phyloP scores from a whole-genome alignment of 106 monocot genomes.

The Amphibolis antarctica region DNA sequence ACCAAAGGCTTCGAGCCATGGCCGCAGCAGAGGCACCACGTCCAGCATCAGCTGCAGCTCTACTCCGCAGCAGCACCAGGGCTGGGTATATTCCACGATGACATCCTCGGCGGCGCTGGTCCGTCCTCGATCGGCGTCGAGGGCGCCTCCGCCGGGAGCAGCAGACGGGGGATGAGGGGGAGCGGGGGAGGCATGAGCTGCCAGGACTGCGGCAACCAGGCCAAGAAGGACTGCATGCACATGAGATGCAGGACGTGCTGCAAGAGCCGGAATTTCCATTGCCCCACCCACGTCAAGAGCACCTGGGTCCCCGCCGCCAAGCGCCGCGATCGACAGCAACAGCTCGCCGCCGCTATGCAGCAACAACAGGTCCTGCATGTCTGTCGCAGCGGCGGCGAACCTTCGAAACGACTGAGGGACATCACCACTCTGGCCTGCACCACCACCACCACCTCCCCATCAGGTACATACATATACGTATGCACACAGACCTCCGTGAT shows the following conservation, averaged over 20 bases:
- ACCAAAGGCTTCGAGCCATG: constrained; percentile 66
- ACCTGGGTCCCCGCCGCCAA: constrained; percentile 91
- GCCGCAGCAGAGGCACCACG: constrained; percentile 52
- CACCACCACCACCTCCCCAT: constrained; percentile 34
- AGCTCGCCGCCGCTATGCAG: constrained; percentile 24
- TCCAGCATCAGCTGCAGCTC: constrained; percentile 16
- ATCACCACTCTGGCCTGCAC: constrained; percentile 16
- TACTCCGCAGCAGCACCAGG: constrained; percentile 16
- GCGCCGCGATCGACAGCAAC: constrained; percentile 88
- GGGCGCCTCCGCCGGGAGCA: constrained; percentile 4
- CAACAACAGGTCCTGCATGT: constrained; percentile 9
- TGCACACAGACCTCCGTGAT: too few relatives aligned
- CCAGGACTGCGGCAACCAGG: constrained; percentile 91
- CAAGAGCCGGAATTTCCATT: constrained; percentile 85
- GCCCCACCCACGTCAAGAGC: constrained; percentile 90
- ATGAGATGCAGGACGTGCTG: constrained; percentile 89
- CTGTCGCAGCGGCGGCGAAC: constrained; percentile 17
- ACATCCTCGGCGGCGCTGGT: constrained; percentile 3
- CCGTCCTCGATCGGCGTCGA: constrained; percentile 5
- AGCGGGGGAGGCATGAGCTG: constrained; percentile 51
- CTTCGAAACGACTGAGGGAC: constrained; percentile 44
- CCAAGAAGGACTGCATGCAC: constrained; percentile 90
- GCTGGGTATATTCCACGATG: constrained; percentile 21
- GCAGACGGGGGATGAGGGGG: constrained; percentile 9
- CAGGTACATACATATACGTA: constrained; percentile 28